Evolutionary conservation across 2,329 filamentous ascomycete species (phyloP).

Genomic region (Cryphonectria nitschkei): DNA sequence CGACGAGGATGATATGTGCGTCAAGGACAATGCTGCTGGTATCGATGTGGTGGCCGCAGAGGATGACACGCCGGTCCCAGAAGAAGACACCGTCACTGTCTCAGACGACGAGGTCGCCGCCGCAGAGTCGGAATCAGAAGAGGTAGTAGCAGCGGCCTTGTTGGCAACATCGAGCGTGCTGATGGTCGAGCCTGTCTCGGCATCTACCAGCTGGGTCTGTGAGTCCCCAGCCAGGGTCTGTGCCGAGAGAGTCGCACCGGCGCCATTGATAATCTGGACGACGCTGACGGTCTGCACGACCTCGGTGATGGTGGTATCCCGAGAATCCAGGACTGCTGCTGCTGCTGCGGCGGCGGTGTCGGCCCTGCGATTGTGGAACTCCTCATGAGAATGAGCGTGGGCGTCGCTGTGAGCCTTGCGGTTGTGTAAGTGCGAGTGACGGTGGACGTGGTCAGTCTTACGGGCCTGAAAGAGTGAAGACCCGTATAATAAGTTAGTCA

Average conservation of each 20-base stretch:
- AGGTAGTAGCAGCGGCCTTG: conserved; percentile 19
- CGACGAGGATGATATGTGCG: conserved; percentile 16
- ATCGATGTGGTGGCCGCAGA: conserved; percentile 29
- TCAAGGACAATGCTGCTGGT: conserved; percentile 21
- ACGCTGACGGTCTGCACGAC: conserved; percentile 60
- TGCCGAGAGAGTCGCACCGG: conserved; percentile 49
- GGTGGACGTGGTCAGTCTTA: conserved; percentile 35
- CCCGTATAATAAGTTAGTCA: conserved; percentile 50
- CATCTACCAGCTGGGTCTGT: conserved; percentile 43
- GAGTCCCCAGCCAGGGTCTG: conserved; percentile 47
- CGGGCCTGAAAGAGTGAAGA: conserved; percentile 55
- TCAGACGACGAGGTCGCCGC: conserved; percentile 25
- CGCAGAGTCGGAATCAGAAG: conserved; percentile 14
- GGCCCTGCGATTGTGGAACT: conserved; percentile 36
- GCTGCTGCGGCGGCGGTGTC: conserved; percentile 22
- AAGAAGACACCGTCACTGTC: conserved; percentile 16
- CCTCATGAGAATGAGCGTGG: conserved; percentile 36
- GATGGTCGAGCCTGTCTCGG: conserved; percentile 43
- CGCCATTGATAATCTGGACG: conserved; percentile 54
- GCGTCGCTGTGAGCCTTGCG: conserved; percentile 30
- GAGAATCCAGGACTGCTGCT: conserved; percentile 33
- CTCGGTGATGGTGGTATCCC: conserved; percentile 44
- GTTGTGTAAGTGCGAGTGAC: conserved; percentile 35
- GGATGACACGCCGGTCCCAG: conserved; percentile 22
- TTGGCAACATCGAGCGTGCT: conserved; percentile 32